Conservation (phyloP, 208 protist genomes). For the Wallacemonas collosoma region DNA sequence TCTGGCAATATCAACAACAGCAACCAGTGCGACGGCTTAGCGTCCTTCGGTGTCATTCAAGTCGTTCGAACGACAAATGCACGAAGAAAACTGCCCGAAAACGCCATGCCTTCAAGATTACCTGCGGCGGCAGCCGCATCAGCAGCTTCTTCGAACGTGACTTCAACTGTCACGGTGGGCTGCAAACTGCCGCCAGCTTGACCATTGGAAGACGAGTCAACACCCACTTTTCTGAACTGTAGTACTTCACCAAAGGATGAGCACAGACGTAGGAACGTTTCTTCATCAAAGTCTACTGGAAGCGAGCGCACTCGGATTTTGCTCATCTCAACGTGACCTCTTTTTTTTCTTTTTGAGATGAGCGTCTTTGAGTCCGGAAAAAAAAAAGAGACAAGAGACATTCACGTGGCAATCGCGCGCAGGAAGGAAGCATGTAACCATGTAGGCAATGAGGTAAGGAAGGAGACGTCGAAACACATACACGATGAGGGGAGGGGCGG, state of each 20-base stretch:
- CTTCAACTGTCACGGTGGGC: constrained; percentile 24
- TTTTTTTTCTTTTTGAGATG: too few relatives aligned
- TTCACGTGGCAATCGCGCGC: too few relatives aligned
- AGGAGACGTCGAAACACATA: too few relatives aligned
- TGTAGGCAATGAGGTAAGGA: too few relatives aligned
- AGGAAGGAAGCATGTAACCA: too few relatives aligned
- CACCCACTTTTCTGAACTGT: constrained; percentile 29
- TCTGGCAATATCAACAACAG: not conserved
- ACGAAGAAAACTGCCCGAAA: constrained; percentile 52
- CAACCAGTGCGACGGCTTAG: not conserved
- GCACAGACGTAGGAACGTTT: constrained; percentile 62
- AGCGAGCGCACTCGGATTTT: constrained; percentile 54
- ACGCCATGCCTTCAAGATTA: constrained; percentile 83
- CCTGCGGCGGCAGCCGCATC: constrained; percentile 56
- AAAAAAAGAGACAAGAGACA: too few relatives aligned
- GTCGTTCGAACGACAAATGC: constrained; percentile 32
- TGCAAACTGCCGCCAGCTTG: not conserved
- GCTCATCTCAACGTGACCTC: constrained; percentile 28
- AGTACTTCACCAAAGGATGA: constrained; percentile 73
- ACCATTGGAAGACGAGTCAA: not conserved
- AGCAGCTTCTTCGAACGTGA: constrained; percentile 56
- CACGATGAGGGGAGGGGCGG: too few relatives aligned
- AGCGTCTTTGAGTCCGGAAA: too few relatives aligned
- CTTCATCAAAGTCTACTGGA: constrained; percentile 38
- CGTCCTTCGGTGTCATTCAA: not conserved